Evolutionary conservation across 2,329 filamentous ascomycete species (phyloP), one percentile per base, ranked within the genome.

Genomic region (Colletotrichum sp.): DNA sequence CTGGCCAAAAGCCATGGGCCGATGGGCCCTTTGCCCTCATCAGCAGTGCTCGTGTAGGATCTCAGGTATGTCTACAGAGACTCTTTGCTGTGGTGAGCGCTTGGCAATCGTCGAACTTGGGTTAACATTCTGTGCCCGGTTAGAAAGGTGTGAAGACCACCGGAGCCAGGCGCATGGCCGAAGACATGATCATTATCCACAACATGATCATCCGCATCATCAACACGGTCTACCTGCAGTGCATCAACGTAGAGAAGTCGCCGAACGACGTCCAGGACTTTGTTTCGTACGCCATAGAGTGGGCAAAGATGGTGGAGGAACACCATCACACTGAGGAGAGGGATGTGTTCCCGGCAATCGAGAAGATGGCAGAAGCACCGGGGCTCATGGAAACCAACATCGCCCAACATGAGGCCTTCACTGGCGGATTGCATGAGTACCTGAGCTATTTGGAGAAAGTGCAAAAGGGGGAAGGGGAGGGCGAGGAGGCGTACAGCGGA

Each of bases 311-410:
- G 22, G 32, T 84, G 10, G 75, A 81, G 55, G 71, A 80, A 30
- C 84, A 86, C 76, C 84, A 86, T 72, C 75, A 78, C 16, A 75
- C 71, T 26, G 84, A 86, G 70, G 84, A 85, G 77, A 76, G 74
- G 18, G 44, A 70, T 13, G 78, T 84, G n/a, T 85, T 85, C 75
- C 81, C 83, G 6, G 75, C 76, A 34, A 77, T 85, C 26, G 83
- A 85, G 74, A 67, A 79, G 72, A 39, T 80, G 22, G 67, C 79
- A n/a, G 81, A 80, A 3, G 79, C 77, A 24, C 52, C 76, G 22
- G 81, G 81, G 6, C 67, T 82, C 62, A 83, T 84, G 82, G 80
- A 80, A 8, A 75, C 72, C 77, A 85, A 84, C 69, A 79, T 84
- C 13, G 80, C 82, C 30, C 83, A 85, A 77, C 84, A 85, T 74